Base-by-base conservation (phyloP, 202 grass and related monocot genomes). In the Bolboschoenoplectus hybrid region DNA sequence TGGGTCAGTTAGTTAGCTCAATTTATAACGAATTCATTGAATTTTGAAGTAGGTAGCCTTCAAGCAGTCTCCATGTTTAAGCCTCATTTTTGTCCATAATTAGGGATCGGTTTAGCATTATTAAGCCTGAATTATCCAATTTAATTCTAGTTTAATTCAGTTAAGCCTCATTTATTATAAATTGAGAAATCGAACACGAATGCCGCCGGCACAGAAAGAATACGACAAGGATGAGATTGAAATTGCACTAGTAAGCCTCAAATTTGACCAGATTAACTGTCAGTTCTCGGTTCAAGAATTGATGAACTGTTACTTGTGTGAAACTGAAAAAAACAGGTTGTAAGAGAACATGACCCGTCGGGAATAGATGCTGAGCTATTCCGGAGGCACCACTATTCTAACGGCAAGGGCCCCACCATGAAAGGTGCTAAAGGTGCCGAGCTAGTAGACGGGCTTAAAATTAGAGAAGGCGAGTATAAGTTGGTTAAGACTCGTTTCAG, bases 401-500 rank as follows among this genome's bases (percentile, higher is more conserved):
- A 91, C 70, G 93, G 90, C 32, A 91, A 91, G 85, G 96, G 96
- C 51, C 96, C 91, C 60, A 92, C 90, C 64, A 89, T 82, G 9
- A 96, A 96, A 84, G 96, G 90, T 80, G 86, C 84, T 34, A 90
- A 89, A 86, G 96, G 96, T 19, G 87, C 96, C 10, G 91, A 96
- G 49, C 82, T 98, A 57, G 91, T 85, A 63, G 89, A 95, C 50
- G 93, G 91, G 52, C 96, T 98, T 82, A 64, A 81, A 51, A 98
- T 98, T 20, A 87, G 81, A 90, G 58, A 98, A 85, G 91, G 91
- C 17, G 96, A 98, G 0, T 98, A 98, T 44, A 98, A 96, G 70
- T 91, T 98, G 34, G 88, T 91, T 46, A 98, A 98, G 86, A 98
- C 93, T 65, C 94, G 96, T 44, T 98, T 98, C 45, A 98, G 93